Conservation (phyloP, 148 eudicot genomes). For the Gaultheria prostrata region DNA sequence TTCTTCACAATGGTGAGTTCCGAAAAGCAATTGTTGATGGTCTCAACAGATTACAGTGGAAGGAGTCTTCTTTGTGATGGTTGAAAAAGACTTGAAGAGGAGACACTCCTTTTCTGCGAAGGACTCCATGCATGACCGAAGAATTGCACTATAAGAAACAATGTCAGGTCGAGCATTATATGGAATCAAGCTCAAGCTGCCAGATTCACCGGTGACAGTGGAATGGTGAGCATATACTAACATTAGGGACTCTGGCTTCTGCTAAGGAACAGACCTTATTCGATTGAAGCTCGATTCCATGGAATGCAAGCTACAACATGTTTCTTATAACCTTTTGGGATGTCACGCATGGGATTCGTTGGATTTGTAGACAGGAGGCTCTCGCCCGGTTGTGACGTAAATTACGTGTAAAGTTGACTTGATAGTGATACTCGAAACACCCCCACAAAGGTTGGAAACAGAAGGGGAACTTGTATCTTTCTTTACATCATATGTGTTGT, state of each 20-base stretch:
- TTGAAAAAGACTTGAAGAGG: constrained; percentile 9
- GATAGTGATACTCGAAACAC: not conserved
- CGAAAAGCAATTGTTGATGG: constrained; percentile 85
- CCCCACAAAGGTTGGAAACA: not conserved
- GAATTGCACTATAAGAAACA: not conserved
- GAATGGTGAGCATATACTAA: not conserved
- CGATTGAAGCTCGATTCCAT: not conserved
- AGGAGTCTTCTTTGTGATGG: constrained; percentile 52
- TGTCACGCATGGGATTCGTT: not conserved
- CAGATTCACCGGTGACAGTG: too few relatives aligned
- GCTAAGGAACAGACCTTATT: not conserved
- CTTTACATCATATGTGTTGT: not conserved
- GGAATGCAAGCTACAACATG: not conserved
- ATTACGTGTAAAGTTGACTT: constrained; percentile 13
- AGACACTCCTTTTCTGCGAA: not conserved
- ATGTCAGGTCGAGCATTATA: too few relatives aligned
- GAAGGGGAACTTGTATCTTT: constrained; percentile 8
- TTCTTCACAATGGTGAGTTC: constrained; percentile 79
- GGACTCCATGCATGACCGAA: not conserved
- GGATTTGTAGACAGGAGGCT: not conserved
- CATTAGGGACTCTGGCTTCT: not conserved
- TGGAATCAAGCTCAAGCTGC: too few relatives aligned
- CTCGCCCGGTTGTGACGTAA: not conserved
- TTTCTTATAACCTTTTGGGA: not conserved
- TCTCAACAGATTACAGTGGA: constrained; percentile 78